phyloP scores from a whole-genome alignment of 176 grass and related monocot species.

The Musa itinerans region DNA sequence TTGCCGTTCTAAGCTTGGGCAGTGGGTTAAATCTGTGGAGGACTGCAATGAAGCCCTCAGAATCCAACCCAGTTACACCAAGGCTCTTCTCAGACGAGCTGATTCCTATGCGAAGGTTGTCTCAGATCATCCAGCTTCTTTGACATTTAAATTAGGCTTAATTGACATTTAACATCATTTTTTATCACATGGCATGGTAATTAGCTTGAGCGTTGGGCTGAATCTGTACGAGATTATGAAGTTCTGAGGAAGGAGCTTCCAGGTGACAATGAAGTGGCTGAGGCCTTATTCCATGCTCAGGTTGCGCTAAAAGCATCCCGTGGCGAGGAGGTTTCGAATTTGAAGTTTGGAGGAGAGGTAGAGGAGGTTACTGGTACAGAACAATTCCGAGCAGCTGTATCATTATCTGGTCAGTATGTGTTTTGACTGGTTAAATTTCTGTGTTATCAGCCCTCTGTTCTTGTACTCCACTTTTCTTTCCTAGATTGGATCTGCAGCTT shows the following conservation, averaged over 20 bases:
- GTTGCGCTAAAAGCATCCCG: not conserved
- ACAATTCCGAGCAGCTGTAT: slow-evolving; percentile 28
- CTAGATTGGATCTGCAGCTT: not conserved
- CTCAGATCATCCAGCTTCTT: not conserved
- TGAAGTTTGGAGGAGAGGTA: not conserved
- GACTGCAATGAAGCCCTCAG: slow-evolving; percentile 57
- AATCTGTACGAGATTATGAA: slow-evolving; percentile 1
- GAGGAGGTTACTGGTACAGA: not conserved
- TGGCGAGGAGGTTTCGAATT: not conserved
- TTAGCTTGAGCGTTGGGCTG: not conserved
- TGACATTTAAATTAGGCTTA: not conserved
- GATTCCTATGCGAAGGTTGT: slow-evolving; percentile 46
- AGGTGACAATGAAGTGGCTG: not conserved
- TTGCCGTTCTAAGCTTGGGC: slow-evolving; percentile 47
- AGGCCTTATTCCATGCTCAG: not conserved
- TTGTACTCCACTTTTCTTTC: not conserved
- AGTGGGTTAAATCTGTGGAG: slow-evolving; percentile 46
- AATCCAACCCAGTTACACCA: slow-evolving; percentile 44
- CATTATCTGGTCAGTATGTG: slow-evolving; percentile 34
- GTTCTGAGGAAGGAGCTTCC: slow-evolving; percentile 2
- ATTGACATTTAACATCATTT: not conserved
- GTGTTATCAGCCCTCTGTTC: no score
- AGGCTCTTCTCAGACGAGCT: slow-evolving; percentile 59
- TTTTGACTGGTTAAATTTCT: not conserved
- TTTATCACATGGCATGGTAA: not conserved